Percentiles rank a stretch among this genome's conserved stretches.
Conservation (phyloP, 2,329 filamentous ascomycete species). For the Plenodomus lindquistii region DNA sequence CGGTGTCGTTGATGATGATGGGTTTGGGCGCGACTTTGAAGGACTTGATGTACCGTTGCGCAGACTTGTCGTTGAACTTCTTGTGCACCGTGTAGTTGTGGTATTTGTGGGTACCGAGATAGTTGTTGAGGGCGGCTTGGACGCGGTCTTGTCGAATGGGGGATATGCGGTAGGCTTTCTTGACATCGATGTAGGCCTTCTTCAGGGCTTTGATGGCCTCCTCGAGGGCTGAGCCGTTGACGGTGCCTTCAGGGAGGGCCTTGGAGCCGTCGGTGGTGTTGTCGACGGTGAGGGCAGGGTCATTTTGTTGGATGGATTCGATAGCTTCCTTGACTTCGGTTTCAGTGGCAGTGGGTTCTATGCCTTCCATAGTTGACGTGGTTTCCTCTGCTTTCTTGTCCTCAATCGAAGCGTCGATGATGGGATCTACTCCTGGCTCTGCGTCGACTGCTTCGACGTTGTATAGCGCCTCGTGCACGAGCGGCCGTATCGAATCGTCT, state of each 20-base stretch:
- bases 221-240: conserved; percentile 43
- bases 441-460: conserved; percentile 41
- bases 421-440: conserved; percentile 31
- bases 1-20: conserved; percentile 84
- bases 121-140: conserved; percentile 73
- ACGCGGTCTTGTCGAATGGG: conserved; percentile 72
- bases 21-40: conserved; percentile 70
- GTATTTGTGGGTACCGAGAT: conserved; percentile 85
- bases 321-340: conserved; percentile 24
- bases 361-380: conserved; percentile 8
- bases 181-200: conserved; percentile 77
- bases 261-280: conserved; percentile 35
- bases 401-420: conserved; percentile 39
- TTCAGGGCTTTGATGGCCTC: conserved; percentile 64
- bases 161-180: conserved; percentile 82
- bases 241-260: conserved; percentile 27
- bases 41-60: conserved; percentile 89
- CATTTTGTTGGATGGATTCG: conserved; percentile 28
- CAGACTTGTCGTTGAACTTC: conserved; percentile 74
- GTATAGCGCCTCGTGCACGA: conserved; percentile 66
- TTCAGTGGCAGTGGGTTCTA: conserved; percentile 8
- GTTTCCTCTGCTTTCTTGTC: conserved; percentile 16
- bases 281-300: conserved; percentile 30
- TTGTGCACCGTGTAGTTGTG: conserved; percentile 99
- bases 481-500: conserved; percentile 65